Evolutionary conservation across 441 rosid genomes (phyloP).

Genomic region (Theobroma grandiflorum): DNA sequence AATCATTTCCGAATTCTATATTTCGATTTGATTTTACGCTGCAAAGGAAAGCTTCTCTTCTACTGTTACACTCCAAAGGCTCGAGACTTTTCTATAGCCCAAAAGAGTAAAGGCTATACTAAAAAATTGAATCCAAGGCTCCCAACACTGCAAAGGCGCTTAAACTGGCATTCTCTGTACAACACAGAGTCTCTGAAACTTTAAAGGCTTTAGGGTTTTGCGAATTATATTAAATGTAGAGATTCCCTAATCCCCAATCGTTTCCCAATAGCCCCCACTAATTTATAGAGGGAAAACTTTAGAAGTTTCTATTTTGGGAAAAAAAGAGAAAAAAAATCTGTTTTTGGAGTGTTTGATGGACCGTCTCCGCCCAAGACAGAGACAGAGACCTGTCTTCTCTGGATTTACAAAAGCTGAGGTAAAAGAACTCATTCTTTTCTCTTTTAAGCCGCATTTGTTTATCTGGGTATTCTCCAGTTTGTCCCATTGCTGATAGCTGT

Average conservation of each 20-base stretch:
- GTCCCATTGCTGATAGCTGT: background rate
- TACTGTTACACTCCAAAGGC: background rate
- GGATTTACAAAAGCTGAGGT: conserved; percentile 71
- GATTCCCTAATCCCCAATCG: background rate
- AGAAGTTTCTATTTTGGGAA: background rate
- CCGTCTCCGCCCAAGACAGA: conserved; percentile 62
- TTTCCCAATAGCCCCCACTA: background rate
- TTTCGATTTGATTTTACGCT: background rate
- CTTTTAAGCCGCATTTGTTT: conserved; percentile 10
- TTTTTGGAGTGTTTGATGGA: conserved; percentile 45
- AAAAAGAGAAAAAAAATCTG: background rate
- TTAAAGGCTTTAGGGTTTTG: background rate
- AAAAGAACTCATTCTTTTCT: conserved; percentile 6
- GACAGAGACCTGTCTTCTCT: conserved; percentile 42
- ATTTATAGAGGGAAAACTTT: background rate
- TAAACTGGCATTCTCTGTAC: background rate
- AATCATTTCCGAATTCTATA: no score
- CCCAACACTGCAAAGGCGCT: background rate
- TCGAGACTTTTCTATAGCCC: background rate
- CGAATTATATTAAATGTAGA: background rate
- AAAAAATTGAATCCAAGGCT: background rate
- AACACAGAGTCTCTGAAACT: background rate
- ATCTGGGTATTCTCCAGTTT: conserved; percentile 30
- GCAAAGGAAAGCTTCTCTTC: background rate
- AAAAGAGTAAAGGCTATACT: background rate